Conservation (phyloP, 495 filamentous ascomycete genomes). For the Penicillium salamii region DNA sequence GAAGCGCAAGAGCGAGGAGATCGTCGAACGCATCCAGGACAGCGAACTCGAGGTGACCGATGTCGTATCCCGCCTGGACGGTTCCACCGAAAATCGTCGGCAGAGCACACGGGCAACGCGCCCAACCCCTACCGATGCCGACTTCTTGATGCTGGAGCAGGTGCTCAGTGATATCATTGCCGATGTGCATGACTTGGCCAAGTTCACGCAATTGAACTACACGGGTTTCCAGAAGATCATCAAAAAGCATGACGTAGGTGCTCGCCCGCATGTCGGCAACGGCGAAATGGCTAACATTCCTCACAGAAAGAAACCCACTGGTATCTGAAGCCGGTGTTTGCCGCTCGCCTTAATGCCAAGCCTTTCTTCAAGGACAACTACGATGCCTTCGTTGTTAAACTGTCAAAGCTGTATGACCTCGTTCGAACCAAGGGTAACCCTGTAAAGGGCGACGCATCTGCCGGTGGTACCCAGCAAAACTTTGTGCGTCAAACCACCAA, state of each 20-base stretch:
- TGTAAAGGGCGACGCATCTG: constrained; percentile 84
- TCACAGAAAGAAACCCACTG: constrained; percentile 86
- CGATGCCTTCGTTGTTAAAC: constrained; percentile 90
- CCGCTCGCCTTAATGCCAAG: constrained; percentile 86
- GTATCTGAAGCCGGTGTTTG: constrained; percentile 92
- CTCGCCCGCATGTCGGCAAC: not conserved
- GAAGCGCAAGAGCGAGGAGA: constrained; percentile 91
- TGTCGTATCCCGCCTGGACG: constrained; percentile 70
- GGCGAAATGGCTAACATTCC: constrained; percentile 11
- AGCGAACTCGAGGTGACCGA: constrained; percentile 87
- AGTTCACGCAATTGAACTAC: constrained; percentile 98
- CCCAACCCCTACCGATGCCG: constrained; percentile 67
- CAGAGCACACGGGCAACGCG: constrained; percentile 19
- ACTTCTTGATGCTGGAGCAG: constrained; percentile 91
- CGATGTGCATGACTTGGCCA: constrained; percentile 96
- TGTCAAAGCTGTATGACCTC: constrained; percentile 93
- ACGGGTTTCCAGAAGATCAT: constrained; percentile 99
- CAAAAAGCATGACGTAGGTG: constrained; percentile 95
- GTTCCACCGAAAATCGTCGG: constrained; percentile 17
- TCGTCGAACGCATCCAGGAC: constrained; percentile 79
- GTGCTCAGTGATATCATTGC: constrained; percentile 97
- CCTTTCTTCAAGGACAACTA: constrained; percentile 99
- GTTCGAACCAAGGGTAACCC: constrained; percentile 92
- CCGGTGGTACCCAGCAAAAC: constrained; percentile 89
- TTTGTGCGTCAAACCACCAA: constrained; percentile 98